A percentile compares a stretch with the other conserved stretches of the same genome.
Conservation (phyloP, 192 early-diverging fungal genomes). For the Coemansia sp. region DNA sequence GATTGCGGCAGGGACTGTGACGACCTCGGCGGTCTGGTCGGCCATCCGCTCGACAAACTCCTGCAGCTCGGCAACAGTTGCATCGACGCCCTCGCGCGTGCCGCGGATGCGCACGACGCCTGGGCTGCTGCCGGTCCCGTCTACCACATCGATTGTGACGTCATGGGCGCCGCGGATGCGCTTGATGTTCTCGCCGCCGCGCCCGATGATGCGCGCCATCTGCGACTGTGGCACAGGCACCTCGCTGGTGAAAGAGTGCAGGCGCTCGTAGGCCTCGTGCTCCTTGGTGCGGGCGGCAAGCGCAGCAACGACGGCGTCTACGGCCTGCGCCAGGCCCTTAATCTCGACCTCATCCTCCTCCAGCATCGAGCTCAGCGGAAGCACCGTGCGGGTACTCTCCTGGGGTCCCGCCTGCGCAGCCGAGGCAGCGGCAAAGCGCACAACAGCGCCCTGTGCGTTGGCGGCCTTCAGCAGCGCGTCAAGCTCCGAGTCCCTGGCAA, state of each 20-base stretch:
- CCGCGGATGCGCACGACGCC: constrained; percentile 76
- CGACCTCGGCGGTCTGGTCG: constrained; percentile 60
- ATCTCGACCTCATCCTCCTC: constrained; percentile 73
- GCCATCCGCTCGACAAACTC: constrained; percentile 65
- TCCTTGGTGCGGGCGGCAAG: constrained; percentile 67
- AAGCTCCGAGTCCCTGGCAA: constrained; percentile 71
- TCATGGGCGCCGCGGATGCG: constrained; percentile 73
- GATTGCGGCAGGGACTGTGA: constrained; percentile 62
- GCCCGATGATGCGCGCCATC: constrained; percentile 84
- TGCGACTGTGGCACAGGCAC: constrained; percentile 69
- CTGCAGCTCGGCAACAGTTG: constrained; percentile 70
- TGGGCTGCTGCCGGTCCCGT: constrained; percentile 5
- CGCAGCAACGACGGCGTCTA: constrained; percentile 67
- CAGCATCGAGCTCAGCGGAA: constrained; percentile 45
- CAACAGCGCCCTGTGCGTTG: constrained; percentile 54
- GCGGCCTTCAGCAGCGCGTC: constrained; percentile 62
- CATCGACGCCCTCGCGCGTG: constrained; percentile 69
- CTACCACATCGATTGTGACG: constrained; percentile 67
- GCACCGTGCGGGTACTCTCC: constrained; percentile 54
- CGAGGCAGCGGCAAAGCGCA: constrained; percentile 75
- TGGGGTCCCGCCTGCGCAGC: constrained; percentile 30
- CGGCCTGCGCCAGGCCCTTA: constrained; percentile 77
- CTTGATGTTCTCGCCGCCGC: constrained; percentile 80
- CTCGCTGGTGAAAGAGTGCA: constrained; percentile 69
- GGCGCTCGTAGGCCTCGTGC: constrained; percentile 67